Evolutionary conservation across 2,329 filamentous ascomycete genomes (phyloP).

Genomic region (Fusarium sulawesiense): DNA sequence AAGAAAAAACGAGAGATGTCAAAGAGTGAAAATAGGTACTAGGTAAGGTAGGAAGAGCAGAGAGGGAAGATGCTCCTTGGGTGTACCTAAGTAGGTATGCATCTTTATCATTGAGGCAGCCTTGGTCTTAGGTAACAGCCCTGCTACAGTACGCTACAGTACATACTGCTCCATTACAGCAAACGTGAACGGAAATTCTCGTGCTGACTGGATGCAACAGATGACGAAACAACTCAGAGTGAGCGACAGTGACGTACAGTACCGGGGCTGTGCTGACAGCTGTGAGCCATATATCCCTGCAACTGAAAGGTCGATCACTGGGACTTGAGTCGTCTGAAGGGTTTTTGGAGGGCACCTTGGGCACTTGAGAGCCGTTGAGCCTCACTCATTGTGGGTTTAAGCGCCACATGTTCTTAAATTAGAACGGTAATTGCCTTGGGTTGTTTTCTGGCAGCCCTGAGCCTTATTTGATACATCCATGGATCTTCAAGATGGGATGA

Average conservation of each 20-base stretch:
- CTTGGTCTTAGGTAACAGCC: conserved; percentile 19
- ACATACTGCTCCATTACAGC: neutral
- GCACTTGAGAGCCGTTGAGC: conserved; percentile 23
- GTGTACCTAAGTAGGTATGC: neutral
- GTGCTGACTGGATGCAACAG: conserved; percentile 28
- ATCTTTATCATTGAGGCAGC: neutral
- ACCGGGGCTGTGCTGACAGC: conserved; percentile 44
- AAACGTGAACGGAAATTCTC: conserved; percentile 11
- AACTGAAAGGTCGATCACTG: conserved; percentile 29
- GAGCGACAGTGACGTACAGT: conserved; percentile 48
- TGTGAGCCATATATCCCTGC: conserved; percentile 29
- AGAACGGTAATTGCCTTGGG: conserved; percentile 24
- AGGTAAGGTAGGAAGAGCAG: neutral
- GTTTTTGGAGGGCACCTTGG: conserved; percentile 8
- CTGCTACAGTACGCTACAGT: conserved; percentile 10
- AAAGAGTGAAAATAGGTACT: conserved; percentile 7
- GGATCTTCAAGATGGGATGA: neutral
- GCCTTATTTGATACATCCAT: conserved; percentile 1
- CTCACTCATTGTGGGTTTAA: conserved; percentile 20
- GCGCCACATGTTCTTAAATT: conserved; percentile 38
- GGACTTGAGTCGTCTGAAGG: conserved; percentile 12
- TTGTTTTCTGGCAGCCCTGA: conserved; percentile 20
- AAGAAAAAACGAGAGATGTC: conserved; percentile 25
- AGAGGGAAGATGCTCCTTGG: neutral
- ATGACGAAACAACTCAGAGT: conserved; percentile 39